Evolutionary conservation across 129 eudicot species (phyloP), one percentile per base, ranked within the genome.

Genomic region (Flaveria robusta): DNA sequence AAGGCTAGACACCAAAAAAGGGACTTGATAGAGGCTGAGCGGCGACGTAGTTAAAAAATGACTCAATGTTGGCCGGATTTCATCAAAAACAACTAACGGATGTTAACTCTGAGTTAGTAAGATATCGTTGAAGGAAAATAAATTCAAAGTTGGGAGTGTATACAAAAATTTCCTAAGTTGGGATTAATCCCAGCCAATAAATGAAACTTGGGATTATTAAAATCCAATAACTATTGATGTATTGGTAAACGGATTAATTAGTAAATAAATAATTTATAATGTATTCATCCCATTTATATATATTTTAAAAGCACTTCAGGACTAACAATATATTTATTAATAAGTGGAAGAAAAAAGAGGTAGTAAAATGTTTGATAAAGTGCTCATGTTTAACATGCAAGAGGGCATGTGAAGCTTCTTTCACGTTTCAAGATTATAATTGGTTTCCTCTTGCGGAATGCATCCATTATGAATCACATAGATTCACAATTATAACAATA

Each of bases 361-460:
- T 52, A n/a, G 59, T 52, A 52, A 52, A n/a, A 5, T 39, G 10
- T 67, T 16, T 43, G 22, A 72, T 72, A 20, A 34, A 52, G 10
- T 37, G 27, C 67, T 37, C 66, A 70, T 49, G 74, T 52, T 70
- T 7, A 72, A 72, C 46, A 39, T 72, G 49, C 10, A 9, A 29
- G 31, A 51, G 7, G 76, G 39, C 77, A 22, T 56, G 77, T 72
- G 68, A 27, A 49, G 56, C 68, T 72, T 63, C 68, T 72, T 72
- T 58, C 31, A 37, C 55, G 23, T 56, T 72, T 52, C 37, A 50
- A 5, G 49, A 27, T 23, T 50, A 52, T 74, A 42, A 66, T 64
- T 50, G 4, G 49, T 46, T 68, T 55, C 49, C 29, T 56, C 81
- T 22, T 77, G 70, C 11, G 60, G 75, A 54, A 67, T 51, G 74